Evolutionary conservation across 2,329 filamentous ascomycete genomes (phyloP).

Genomic region (Mollisia scopiformis): DNA sequence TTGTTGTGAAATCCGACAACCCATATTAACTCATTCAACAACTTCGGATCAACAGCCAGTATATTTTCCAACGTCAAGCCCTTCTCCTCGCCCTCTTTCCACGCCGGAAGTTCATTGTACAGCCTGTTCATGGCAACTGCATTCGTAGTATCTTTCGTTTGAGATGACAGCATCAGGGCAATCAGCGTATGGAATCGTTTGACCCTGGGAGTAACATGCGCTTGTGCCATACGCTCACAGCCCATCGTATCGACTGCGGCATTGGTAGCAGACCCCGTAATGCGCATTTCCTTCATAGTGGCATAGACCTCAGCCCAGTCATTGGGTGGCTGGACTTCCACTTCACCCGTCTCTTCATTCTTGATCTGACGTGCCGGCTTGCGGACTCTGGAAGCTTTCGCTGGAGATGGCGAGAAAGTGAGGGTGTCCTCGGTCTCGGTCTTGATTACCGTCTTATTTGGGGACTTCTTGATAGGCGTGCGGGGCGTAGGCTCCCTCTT

Average conservation of each 20-base stretch:
- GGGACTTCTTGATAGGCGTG: slow-evolving; percentile 27
- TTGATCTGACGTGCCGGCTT: slow-evolving; percentile 51
- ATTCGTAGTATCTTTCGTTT: slow-evolving; percentile 76
- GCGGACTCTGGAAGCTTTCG: slow-evolving; percentile 41
- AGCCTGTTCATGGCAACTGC: slow-evolving; percentile 68
- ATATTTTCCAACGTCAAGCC: slow-evolving; percentile 67
- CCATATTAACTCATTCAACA: slow-evolving; percentile 65
- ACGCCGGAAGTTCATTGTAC: slow-evolving; percentile 59
- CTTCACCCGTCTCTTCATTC: slow-evolving; percentile 44
- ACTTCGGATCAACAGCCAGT: slow-evolving; percentile 58
- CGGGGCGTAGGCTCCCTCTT: slow-evolving; percentile 40
- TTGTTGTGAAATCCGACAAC: slow-evolving; percentile 77
- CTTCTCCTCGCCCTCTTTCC: slow-evolving; percentile 31
- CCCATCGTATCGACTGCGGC: slow-evolving; percentile 98
- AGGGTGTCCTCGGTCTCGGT: slow-evolving; percentile 41
- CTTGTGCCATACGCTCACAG: slow-evolving; percentile 75
- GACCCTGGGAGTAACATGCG: slow-evolving; percentile 50
- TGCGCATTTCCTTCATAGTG: slow-evolving; percentile 76
- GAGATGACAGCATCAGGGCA: slow-evolving; percentile 71
- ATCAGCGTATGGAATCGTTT: slow-evolving; percentile 70
- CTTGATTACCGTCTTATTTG: slow-evolving; percentile 40
- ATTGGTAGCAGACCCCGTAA: slow-evolving; percentile 59
- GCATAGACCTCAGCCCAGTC: slow-evolving; percentile 86
- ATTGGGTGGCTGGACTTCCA: slow-evolving; percentile 60
- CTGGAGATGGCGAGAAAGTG: slow-evolving; percentile 32